These are phyloP conservation scores for Lipomyces sp. DNA, from an alignment of 805 yeast genomes.

Conservation along the genomic window DNA sequence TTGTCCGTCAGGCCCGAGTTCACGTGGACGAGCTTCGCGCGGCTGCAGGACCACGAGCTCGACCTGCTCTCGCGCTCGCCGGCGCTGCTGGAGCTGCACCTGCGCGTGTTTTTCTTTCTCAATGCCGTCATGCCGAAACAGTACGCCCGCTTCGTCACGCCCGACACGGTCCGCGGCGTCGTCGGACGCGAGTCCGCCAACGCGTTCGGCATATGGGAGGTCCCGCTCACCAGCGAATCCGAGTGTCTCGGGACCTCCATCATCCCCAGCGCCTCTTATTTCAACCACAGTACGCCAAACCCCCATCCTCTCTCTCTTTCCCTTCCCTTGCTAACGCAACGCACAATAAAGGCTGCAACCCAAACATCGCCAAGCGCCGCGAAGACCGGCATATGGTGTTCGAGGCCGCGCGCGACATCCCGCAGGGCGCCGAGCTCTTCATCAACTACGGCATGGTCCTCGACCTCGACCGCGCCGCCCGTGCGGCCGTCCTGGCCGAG, in stretches of 20 bases:
- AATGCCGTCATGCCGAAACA: constrained; percentile 8
- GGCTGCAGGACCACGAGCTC: constrained; percentile 20
- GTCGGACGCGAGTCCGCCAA: constrained; percentile 62
- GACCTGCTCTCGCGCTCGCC: constrained; percentile 18
- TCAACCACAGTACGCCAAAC: constrained; percentile 55
- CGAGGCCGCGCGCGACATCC: constrained; percentile 43
- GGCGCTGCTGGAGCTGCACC: constrained; percentile 17
- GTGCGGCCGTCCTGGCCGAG: constrained; percentile 46
- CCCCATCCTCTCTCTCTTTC: neutral
- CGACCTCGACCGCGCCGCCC: constrained; percentile 41
- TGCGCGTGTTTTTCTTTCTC: constrained; percentile 19
- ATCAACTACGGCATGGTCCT: constrained; percentile 58
- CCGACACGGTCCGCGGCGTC: constrained; percentile 45
- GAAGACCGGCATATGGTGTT: constrained; percentile 44
- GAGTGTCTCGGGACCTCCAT: constrained; percentile 61
- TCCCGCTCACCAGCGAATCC: constrained; percentile 37
- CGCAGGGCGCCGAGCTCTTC: constrained; percentile 50
- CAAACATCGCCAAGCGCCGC: constrained; percentile 52
- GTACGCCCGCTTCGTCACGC: constrained; percentile 38
- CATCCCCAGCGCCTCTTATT: constrained; percentile 61
- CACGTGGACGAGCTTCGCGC: constrained; percentile 5
- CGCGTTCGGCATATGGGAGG: constrained; percentile 68
- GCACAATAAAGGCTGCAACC: constrained; percentile 45
- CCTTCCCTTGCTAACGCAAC: no score
- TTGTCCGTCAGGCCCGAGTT: neutral